Conservation (phyloP, 441 rosid genomes). For the California macrophylla region DNA sequence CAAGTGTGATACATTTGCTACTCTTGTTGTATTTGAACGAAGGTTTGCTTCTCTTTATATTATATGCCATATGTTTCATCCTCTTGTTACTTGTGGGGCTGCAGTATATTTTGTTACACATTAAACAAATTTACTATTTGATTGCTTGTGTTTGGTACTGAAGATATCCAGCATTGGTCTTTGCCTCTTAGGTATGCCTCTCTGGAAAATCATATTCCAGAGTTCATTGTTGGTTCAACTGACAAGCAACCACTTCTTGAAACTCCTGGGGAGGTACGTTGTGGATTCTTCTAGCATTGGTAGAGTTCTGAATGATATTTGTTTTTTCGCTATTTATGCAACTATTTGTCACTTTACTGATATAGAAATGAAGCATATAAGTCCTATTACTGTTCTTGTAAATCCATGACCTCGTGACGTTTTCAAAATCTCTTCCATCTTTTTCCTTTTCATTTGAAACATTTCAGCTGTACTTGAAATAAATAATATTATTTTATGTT, state of each 20-base stretch:
- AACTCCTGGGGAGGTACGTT: conserved; percentile 70
- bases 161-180: not conserved
- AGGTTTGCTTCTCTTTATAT: conserved; percentile 33
- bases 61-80: not conserved
- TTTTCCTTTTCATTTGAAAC: not conserved
- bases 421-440: not conserved
- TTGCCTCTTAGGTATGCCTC: conserved; percentile 41
- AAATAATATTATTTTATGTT: not conserved
- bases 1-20: conserved; percentile 46
- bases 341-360: not conserved
- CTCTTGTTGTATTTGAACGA: conserved; percentile 60
- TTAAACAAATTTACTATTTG: conserved; percentile 5
- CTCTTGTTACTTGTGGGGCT: not conserved
- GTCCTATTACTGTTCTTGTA: not conserved
- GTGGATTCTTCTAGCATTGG: conserved; percentile 3
- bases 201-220: conserved; percentile 40
- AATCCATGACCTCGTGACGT: not conserved
- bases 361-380: not conserved
- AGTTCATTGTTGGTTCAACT: conserved; percentile 62
- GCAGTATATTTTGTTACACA: conserved; percentile 1
- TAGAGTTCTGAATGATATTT: conserved; percentile 4
- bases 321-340: not conserved
- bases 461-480: not conserved
- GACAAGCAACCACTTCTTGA: conserved; percentile 79
- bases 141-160: conserved; percentile 1